Percentiles rank a stretch among this genome's conserved stretches.
Evolutionary conservation across 257 asterid genomes (phyloP).

Genomic region (Schizonepeta tenuifolia): DNA sequence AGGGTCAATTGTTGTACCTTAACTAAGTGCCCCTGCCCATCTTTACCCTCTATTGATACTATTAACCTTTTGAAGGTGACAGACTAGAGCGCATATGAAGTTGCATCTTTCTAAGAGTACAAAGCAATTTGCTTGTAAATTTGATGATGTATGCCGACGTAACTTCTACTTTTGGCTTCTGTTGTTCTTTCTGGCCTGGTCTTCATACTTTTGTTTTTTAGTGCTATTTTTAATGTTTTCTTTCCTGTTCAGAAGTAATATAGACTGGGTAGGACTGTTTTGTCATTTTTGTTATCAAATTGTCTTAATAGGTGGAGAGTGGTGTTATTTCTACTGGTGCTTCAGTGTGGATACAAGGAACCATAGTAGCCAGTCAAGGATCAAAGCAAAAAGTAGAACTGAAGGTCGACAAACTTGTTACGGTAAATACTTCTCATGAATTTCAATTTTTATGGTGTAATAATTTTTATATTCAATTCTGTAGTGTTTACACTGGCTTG

Average conservation of each 20-base stretch:
- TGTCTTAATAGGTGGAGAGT: constrained; percentile 67
- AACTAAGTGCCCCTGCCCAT: not conserved
- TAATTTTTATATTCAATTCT: not conserved
- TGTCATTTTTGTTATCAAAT: constrained; percentile 22
- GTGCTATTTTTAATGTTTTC: not conserved
- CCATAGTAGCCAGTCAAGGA: constrained; percentile 86
- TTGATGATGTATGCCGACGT: not conserved
- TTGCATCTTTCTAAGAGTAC: not conserved
- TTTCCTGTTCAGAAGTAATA: constrained; percentile 26
- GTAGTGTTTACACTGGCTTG: constrained; percentile 11
- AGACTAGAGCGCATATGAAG: not conserved
- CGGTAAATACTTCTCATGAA: constrained; percentile 55
- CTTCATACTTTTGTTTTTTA: constrained; percentile 9
- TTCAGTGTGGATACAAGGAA: constrained; percentile 82
- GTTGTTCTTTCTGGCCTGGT: constrained; percentile 18
- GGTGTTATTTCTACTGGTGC: constrained; percentile 85
- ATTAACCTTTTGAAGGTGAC: constrained; percentile 3
- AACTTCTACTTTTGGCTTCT: constrained; percentile 12
- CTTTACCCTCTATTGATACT: not conserved
- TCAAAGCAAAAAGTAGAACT: constrained; percentile 89
- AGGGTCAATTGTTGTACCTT: not conserved
- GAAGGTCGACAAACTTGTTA: constrained; percentile 80
- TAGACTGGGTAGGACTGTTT: constrained; percentile 24
- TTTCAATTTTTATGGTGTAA: no score
- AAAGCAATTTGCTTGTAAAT: not conserved